Percentiles rank a stretch among this genome's conserved stretches.
phyloP scores from a whole-genome alignment of 208 protist species.

The Crithidia mellificae region DNA sequence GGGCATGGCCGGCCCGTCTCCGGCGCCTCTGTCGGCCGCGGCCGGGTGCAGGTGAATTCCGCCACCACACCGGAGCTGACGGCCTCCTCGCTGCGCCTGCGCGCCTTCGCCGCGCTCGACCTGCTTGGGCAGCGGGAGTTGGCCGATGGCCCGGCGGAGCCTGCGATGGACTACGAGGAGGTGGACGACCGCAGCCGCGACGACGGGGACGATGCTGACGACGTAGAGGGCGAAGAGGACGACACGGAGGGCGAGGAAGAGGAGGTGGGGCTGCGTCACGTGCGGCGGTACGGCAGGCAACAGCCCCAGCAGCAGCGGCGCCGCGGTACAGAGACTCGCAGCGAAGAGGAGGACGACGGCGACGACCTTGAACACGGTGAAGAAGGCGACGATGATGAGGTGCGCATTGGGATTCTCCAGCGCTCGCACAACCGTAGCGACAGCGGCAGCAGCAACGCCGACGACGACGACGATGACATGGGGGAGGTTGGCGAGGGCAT shows the following conservation, averaged over 20 bases:
- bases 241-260: constrained; percentile 30
- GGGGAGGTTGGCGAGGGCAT: constrained; percentile 4
- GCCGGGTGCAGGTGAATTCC: constrained; percentile 8
- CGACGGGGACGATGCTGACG: constrained; percentile 18
- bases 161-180: constrained; percentile 22
- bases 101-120: constrained; percentile 17
- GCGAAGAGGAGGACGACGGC: constrained; percentile 44
- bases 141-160: constrained; percentile 5
- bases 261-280: constrained; percentile 15
- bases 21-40: constrained; percentile 1
- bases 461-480: constrained; percentile 34
- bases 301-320: too few relatives aligned
- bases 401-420: too few relatives aligned
- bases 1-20: constrained; percentile 2
- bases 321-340: constrained; percentile 21
- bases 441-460: constrained; percentile 36
- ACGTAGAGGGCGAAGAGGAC: constrained; percentile 29
- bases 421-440: too few relatives aligned
- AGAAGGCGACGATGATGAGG: constrained; percentile 7
- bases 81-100: constrained; percentile 20
- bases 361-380: constrained; percentile 26
- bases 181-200: constrained; percentile 23
- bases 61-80: constrained; percentile 7
- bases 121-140: constrained; percentile 11
- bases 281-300: neutral